Evolutionary conservation across 148 eudicot genomes (phyloP).

Genomic region (Arctostaphylos glauca): DNA sequence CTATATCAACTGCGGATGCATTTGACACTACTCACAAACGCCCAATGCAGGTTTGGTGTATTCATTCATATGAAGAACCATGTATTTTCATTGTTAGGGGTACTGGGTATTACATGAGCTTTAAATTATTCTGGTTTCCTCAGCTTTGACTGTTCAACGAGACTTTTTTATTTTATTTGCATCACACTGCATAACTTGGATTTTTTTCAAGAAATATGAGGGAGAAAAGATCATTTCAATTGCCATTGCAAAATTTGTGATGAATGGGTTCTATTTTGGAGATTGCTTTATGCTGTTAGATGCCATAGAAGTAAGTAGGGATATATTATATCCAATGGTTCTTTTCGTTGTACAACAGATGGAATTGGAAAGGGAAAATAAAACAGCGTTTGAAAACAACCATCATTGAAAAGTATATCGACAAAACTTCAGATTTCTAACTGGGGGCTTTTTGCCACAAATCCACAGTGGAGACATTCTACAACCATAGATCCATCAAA

Average conservation of each 20-base stretch:
- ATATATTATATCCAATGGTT: neutral
- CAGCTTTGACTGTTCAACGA: neutral
- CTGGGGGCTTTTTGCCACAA: too few relatives aligned
- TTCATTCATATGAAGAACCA: neutral
- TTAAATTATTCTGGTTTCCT: neutral
- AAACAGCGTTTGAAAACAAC: neutral
- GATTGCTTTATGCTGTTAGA: neutral
- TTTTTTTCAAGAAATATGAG: neutral
- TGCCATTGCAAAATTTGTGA: neutral
- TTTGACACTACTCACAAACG: slow-evolving; percentile 21
- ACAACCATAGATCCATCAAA: too few relatives aligned
- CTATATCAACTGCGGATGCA: slow-evolving; percentile 23
- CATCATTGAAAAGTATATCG: neutral
- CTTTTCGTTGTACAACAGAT: neutral
- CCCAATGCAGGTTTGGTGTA: slow-evolving; percentile 26
- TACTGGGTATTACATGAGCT: neutral
- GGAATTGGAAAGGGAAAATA: neutral
- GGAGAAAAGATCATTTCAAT: neutral
- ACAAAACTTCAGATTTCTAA: neutral
- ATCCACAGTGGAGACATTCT: too few relatives aligned
- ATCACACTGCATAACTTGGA: neutral
- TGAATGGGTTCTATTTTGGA: neutral
- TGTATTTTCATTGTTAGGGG: neutral
- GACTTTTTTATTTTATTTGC: neutral
- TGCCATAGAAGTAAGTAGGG: neutral